Evolutionary conservation across 345 rosid genomes (phyloP), one percentile per base, ranked within the genome.

Genomic region (Eucalyptus guilfoylei): DNA sequence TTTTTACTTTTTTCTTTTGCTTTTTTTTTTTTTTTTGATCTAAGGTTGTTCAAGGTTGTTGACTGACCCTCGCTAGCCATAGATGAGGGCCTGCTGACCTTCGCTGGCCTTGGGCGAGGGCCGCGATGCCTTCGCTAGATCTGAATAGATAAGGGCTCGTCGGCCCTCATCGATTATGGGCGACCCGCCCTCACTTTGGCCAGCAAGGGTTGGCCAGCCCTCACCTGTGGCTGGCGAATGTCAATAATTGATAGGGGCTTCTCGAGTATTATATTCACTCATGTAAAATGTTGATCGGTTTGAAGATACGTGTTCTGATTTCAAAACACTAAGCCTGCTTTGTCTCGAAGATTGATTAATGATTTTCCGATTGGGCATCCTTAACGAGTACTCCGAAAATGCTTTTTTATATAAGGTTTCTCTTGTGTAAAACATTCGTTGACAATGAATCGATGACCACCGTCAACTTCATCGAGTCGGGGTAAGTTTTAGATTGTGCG

Each of bases 171-270:
- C 26, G 1, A 52, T 52, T 8, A 52, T 52, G 58, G 26, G 26
- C 21, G 58, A 19, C 26, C 1, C 0, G 2, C 58, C 24, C 58
- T 52, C 58, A 52, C 26, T 52, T 52, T 52, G 58, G 58, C 11
- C 2, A 0, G 26, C 26, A 52, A 52, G 58, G 58, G 26, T 19
- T 0, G 24, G 5, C 5, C 26, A 0, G 1, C 11, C 2, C 11
- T 52, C 24, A 52, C 26, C 2, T 52, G 11, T 52, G 26, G 58
- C 1, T 21, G 2, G 58, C 0, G 26, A 32, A 19, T 8, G 17
- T 67, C 40, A 9, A 69, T 34, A 34, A 69, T 69, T 69, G 37
- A 69, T 32, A 69, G 7, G 80, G 4, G 17, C 69, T 62, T 62
- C 8, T 4, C 2, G 0, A 62, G 34, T 62, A 2, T 62, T 26